Base-by-base conservation (phyloP, 75 land plant species). In the Pinus tabuliformis region DNA sequence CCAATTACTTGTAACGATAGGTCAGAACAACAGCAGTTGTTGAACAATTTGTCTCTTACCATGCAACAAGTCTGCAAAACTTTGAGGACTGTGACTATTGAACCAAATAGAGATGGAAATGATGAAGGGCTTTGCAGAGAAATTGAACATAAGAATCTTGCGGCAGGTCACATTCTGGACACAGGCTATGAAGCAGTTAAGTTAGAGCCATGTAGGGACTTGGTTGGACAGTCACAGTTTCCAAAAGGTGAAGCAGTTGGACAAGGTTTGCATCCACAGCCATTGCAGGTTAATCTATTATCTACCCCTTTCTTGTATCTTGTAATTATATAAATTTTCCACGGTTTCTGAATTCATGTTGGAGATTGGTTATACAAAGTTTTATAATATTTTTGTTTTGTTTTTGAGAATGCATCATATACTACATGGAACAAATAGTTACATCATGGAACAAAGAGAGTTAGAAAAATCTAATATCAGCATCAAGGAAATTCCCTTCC, bases 31-130 rank as follows among this genome's bases (percentile, higher is more conserved):
- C 80, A 76, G 14, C 5, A 39, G 14, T 3, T 79, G 77, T 62
- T 79, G 45, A 76, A 79, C 7, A 65, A 61, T n/a, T n/a, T 79
- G 42, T 79, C 79, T 24, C 14, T 49, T 36, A 79, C 80, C 70
- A 59, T 79, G 81, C 81, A 79, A 26, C 60, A 24, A 26, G 33
- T 73, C 16, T 79, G 81, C 68, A 76, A 57, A 56, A 76, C 68
- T 73, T 61, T 79, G 80, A 76, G 81, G 26, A 76, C 57, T 24
- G 80, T 79, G 18, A 28, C 80, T 37, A 28, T 42, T 0, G 26
- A 45, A 77, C 52, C 33, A 39, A 59, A 33, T 60, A 71, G 85
- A 78, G 65, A 20, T 85, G 33, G 71, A 60, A 61, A 81, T 83
- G 54, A 75, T 75, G 58, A 18, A 30, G 73, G 52, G 24, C 24